Evolutionary conservation across 2,329 filamentous ascomycete species (phyloP), one percentile per base, ranked within the genome.

Genomic region (Neonectria punicea): DNA sequence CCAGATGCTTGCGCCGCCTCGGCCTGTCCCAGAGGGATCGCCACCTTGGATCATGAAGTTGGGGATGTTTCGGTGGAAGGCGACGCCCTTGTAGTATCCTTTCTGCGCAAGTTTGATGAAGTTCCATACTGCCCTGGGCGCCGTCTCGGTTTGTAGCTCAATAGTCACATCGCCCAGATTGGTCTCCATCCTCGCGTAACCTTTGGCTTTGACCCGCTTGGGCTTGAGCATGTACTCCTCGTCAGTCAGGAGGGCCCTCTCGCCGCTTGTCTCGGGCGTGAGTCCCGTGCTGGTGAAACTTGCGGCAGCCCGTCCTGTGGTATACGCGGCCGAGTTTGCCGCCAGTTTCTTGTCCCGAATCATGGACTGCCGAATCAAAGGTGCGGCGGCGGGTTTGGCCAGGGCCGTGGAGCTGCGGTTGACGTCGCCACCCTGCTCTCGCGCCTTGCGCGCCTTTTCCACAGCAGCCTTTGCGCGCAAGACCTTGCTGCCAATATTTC

Each of bases 11-110:
- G 89, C 83, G 0, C 96, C 96, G n/a, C 96, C 96, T 66, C 93
- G 88, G 1, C 96, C 96, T 0, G 94, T 97, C 1, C 95, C 95
- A 0, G 93, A 93, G 0, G 96, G 96, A 76, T 99, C 96, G 41
- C 96, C 96, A 47, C 95, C 95, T 78, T 99, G 96, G 43, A 99
- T 93, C 96, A 99, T 99, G 78, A 99, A 99, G 73, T 92, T 93
- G 63, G 90, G 90, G 73, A 99, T 98, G 77, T 97, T 98, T 67
- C 96, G 90, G 79, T 99, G 96, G 77, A 99, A 99, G 13, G 86
- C 80, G 2, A 97, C 90, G 68, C 88, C 88, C 56, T 89, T 89
- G 82, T 98, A 99, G 80, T 97, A 98, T 1, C 95, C 95, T 70
- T 92, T 93, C 75, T 97, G 92, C 1, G 94, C 89, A 5, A 99